Percentiles rank a stretch among this genome's conserved stretches.
Evolutionary conservation across 768 basidiomycete genomes (phyloP).

Genomic region (Lactarius sanguifluus): DNA sequence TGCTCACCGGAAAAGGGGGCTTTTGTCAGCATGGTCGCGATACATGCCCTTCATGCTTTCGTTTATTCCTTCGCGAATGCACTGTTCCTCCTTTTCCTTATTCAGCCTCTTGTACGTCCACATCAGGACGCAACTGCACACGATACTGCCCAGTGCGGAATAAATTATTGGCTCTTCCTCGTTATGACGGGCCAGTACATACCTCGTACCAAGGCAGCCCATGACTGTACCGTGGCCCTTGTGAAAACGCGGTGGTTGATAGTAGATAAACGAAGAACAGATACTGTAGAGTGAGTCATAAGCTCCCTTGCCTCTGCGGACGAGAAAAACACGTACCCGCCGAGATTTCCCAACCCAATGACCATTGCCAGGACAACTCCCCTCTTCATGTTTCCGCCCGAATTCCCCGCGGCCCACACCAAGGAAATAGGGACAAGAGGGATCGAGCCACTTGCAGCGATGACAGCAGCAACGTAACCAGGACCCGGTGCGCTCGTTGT

Average conservation of each 20-base stretch:
- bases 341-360: slow-evolving; percentile 55
- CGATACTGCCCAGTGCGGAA: slow-evolving; percentile 37
- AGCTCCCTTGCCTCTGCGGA: slow-evolving; percentile 24
- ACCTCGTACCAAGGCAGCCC: slow-evolving; percentile 34
- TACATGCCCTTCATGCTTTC: slow-evolving; percentile 43
- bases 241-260: slow-evolving; percentile 40
- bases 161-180: slow-evolving; percentile 9
- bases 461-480: slow-evolving; percentile 49
- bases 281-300: slow-evolving; percentile 33
- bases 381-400: slow-evolving; percentile 55
- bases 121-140: slow-evolving; percentile 46
- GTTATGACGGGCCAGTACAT: slow-evolving; percentile 8
- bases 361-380: slow-evolving; percentile 55
- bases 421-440: slow-evolving; percentile 50
- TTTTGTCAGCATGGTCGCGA: slow-evolving; percentile 50
- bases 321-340: slow-evolving; percentile 42
- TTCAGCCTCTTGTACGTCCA: slow-evolving; percentile 51
- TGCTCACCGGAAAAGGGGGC: slow-evolving; percentile 53
- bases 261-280: slow-evolving; percentile 46
- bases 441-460: slow-evolving; percentile 53
- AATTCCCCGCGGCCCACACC: slow-evolving; percentile 56
- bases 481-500: slow-evolving; percentile 33
- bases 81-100: slow-evolving; percentile 47
- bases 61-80: slow-evolving; percentile 45
- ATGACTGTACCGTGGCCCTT: slow-evolving; percentile 44